phyloP scores from a whole-genome alignment of 345 rosid genomes.

The Eutrema yunnanense region DNA sequence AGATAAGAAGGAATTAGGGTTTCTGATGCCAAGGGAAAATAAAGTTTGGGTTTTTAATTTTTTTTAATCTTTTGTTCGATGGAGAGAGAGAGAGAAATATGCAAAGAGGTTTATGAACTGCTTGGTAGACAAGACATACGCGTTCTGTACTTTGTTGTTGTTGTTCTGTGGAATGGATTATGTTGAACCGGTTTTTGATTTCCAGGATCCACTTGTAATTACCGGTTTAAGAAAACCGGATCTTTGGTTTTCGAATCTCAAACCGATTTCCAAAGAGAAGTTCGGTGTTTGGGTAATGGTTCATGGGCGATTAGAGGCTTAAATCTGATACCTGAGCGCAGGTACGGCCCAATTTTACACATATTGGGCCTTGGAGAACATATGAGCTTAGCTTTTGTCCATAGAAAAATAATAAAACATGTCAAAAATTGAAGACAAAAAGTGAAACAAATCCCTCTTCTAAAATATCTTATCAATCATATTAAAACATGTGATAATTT shows the following conservation, averaged over 20 bases:
- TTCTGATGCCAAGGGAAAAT: not conserved
- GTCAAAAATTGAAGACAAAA: not conserved
- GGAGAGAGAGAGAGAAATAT: not conserved
- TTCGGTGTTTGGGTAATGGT: not conserved
- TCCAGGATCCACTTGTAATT: not conserved
- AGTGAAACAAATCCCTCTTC: too few species aligned
- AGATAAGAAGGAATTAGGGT: slow-evolving; percentile 5
- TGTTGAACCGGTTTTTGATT: not conserved
- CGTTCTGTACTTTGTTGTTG: not conserved
- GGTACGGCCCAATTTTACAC: not conserved
- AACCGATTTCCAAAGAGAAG: not conserved
- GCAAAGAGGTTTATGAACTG: not conserved
- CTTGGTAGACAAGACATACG: not conserved
- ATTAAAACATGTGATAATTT: too few species aligned
- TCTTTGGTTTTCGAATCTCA: not conserved
- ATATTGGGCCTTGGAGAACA: not conserved
- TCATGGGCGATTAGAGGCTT: not conserved
- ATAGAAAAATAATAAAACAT: too few species aligned
- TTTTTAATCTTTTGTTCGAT: not conserved
- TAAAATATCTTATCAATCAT: too few species aligned
- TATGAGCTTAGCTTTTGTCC: not conserved
- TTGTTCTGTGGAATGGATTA: not conserved
- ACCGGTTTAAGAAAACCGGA: not conserved
- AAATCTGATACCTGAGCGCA: not conserved
- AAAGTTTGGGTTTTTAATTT: not conserved